phyloP scores from a whole-genome alignment of 1,284 basidiomycete genomes.

The Irpex sp. region DNA sequence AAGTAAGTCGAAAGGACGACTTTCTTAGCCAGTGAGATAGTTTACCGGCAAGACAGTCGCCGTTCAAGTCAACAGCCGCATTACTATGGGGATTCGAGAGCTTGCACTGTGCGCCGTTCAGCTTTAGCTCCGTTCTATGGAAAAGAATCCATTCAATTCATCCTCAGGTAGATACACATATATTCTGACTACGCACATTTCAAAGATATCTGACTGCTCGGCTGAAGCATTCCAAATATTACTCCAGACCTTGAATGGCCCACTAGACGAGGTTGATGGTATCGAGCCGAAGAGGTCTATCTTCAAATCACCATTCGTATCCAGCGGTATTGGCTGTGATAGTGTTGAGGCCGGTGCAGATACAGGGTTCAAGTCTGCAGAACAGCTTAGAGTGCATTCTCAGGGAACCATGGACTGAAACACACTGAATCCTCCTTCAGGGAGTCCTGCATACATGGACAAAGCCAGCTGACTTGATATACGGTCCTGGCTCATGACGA shows the following conservation, averaged over 20 bases:
- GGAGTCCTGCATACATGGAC: slow-evolving; percentile 62
- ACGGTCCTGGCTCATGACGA: slow-evolving; percentile 74
- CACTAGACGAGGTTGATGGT: slow-evolving; percentile 35
- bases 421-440: slow-evolving; percentile 69
- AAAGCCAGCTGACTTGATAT: slow-evolving; percentile 55
- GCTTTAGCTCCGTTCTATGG: slow-evolving; percentile 52
- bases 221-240: slow-evolving; percentile 71
- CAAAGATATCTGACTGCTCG: slow-evolving; percentile 49
- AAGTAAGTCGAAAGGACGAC: slow-evolving; percentile 2
- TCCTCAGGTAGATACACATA: slow-evolving; percentile 3
- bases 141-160: background rate
- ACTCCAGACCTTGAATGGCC: slow-evolving; percentile 64
- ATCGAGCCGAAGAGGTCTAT: slow-evolving; percentile 84
- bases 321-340: slow-evolving; percentile 84
- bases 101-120: slow-evolving; percentile 66
- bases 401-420: background rate
- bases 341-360: slow-evolving; percentile 60
- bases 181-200: slow-evolving; percentile 43
- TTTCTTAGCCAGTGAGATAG: background rate
- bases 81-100: slow-evolving; percentile 90
- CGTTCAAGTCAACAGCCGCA: slow-evolving; percentile 93
- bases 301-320: slow-evolving; percentile 84
- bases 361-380: slow-evolving; percentile 40
- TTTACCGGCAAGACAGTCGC: slow-evolving; percentile 89
- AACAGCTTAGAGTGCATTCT: background rate